A percentile compares a stretch with the other conserved stretches of the same genome.
phyloP scores from a whole-genome alignment of 129 eudicot species.

The Calendula officinalis region DNA sequence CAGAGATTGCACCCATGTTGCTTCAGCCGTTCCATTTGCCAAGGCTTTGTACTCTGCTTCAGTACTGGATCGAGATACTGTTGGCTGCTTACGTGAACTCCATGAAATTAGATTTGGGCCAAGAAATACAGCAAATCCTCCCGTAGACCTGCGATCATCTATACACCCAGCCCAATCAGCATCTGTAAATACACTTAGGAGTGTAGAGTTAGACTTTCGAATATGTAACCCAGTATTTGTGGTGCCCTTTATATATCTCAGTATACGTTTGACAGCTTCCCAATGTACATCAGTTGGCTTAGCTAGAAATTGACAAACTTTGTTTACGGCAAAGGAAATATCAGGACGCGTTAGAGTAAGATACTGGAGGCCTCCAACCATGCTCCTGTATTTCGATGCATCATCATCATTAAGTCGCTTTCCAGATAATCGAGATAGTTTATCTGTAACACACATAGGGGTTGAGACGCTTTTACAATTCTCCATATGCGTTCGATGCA shows the following conservation, averaged over 20 bases:
- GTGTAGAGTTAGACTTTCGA: neutral
- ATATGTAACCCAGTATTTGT: neutral
- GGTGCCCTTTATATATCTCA: neutral
- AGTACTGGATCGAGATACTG: constrained; percentile 9
- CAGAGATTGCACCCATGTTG: neutral
- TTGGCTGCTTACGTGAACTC: constrained; percentile 7
- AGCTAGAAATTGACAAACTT: neutral
- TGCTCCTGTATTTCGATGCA: neutral
- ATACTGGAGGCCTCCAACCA: constrained; percentile 8
- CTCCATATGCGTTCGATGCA: neutral
- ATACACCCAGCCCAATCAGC: neutral
- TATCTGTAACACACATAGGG: neutral
- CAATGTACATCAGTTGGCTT: neutral
- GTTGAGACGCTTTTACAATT: constrained; percentile 4
- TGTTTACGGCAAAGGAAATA: neutral
- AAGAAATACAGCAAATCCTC: constrained; percentile 4
- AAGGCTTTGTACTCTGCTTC: neutral
- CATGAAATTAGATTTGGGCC: neutral
- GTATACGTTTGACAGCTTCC: neutral
- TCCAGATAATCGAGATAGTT: neutral
- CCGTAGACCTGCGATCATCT: neutral
- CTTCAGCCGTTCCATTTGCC: constrained; percentile 8
- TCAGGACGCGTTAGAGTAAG: constrained; percentile 2
- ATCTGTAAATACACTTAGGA: neutral
- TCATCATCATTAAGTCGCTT: neutral